Evolutionary conservation across 768 basidiomycete genomes (phyloP).

Genomic region (Boletus tylopilopsis): DNA sequence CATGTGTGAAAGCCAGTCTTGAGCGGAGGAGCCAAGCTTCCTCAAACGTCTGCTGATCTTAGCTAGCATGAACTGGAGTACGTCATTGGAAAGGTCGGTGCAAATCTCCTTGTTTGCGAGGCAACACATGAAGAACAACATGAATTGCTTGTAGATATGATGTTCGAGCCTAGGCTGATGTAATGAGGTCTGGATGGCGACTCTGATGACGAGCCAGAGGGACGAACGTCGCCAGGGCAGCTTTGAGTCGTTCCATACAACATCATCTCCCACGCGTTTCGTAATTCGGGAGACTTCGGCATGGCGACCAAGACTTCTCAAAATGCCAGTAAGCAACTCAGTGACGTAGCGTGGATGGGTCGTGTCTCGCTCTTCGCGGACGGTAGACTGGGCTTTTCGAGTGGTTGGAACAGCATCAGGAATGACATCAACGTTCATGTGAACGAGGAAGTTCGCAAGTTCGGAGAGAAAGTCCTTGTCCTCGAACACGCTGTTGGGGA

Average conservation of each 20-base stretch:
- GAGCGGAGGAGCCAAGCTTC: slow-evolving; percentile 31
- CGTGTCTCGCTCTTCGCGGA: slow-evolving; percentile 39
- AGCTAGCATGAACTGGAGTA: slow-evolving; percentile 34
- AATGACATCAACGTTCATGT: slow-evolving; percentile 28
- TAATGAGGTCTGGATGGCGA: slow-evolving; percentile 40
- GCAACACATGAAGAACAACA: slow-evolving; percentile 28
- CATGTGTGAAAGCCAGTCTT: slow-evolving; percentile 13
- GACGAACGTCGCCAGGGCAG: slow-evolving; percentile 49
- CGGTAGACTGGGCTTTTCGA: slow-evolving; percentile 34
- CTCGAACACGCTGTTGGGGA: slow-evolving; percentile 30
- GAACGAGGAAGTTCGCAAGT: slow-evolving; percentile 37
- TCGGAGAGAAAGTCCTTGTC: slow-evolving; percentile 31
- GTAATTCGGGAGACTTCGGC: slow-evolving; percentile 26
- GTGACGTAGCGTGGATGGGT: slow-evolving; percentile 47
- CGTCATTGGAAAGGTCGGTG: slow-evolving; percentile 24
- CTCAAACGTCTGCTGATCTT: slow-evolving; percentile 37
- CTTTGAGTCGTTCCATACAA: slow-evolving; percentile 36
- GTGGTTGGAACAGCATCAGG: slow-evolving; percentile 35
- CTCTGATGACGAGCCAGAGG: slow-evolving; percentile 48
- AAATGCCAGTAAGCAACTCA: slow-evolving; percentile 45
- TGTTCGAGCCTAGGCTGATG: slow-evolving; percentile 10
- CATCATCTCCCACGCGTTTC: slow-evolving; percentile 48
- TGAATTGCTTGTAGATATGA: slow-evolving; percentile 32
- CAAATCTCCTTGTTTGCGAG: slow-evolving; percentile 8
- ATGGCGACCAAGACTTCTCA: slow-evolving; percentile 36